Conservation (phyloP, 202 grass and related monocot genomes). For the Zoysia matrella region DNA sequence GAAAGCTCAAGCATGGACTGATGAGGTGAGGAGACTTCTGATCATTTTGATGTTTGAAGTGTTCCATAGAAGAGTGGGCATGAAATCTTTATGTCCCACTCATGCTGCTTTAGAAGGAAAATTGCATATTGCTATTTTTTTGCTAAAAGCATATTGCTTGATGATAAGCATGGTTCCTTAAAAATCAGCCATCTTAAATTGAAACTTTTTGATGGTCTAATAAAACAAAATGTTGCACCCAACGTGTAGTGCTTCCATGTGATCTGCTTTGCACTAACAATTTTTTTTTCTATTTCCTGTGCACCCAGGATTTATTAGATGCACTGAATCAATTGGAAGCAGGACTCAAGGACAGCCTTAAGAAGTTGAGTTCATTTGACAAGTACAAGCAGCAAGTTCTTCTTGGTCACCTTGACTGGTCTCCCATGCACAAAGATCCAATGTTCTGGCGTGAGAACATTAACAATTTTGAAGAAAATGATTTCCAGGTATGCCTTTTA, state of each 20-base stretch:
- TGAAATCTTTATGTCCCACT: slow-evolving; percentile 11
- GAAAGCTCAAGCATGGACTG: slow-evolving; percentile 96
- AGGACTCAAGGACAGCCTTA: slow-evolving; percentile 84
- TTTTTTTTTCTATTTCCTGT: slow-evolving; percentile 29
- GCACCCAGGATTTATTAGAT: slow-evolving; percentile 84
- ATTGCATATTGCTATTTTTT: background rate
- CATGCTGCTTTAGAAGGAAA: background rate
- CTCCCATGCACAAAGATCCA: slow-evolving; percentile 95
- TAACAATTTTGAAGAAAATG: slow-evolving; percentile 97
- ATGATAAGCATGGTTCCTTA: background rate
- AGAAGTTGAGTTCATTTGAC: slow-evolving; percentile 87
- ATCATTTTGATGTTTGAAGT: slow-evolving; percentile 25
- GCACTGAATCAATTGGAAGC: slow-evolving; percentile 88
- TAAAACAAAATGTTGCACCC: slow-evolving; percentile 11
- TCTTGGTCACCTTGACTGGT: slow-evolving; percentile 96
- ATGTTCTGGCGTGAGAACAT: slow-evolving; percentile 97
- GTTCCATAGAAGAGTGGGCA: background rate
- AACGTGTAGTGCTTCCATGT: slow-evolving; percentile 16
- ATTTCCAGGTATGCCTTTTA: slow-evolving; percentile 86
- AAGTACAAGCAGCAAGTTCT: slow-evolving; percentile 99
- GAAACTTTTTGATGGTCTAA: background rate
- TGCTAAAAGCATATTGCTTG: background rate
- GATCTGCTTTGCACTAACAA: slow-evolving; percentile 25
- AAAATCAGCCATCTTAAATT: slow-evolving; percentile 32
- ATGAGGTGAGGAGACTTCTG: slow-evolving; percentile 70